Evolutionary conservation across 805 yeast species (phyloP).

Genomic region (Hemisphaericaspora nanyangensis): DNA sequence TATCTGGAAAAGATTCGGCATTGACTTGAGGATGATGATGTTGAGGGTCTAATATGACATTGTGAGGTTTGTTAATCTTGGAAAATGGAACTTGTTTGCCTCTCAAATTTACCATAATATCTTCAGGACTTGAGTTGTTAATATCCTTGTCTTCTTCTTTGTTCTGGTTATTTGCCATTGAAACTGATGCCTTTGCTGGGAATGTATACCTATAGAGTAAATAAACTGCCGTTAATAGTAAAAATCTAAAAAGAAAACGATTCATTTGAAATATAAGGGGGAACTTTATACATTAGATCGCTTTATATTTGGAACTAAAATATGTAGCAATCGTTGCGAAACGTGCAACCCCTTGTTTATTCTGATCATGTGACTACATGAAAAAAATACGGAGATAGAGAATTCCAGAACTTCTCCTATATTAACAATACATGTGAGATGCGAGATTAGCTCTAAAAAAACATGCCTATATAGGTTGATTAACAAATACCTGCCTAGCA

Average conservation of each 20-base stretch:
- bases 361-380: too few species aligned
- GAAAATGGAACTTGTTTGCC: conserved; percentile 36
- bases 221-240: conserved; percentile 4
- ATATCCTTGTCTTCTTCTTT: conserved; percentile 9
- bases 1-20: conserved; percentile 25
- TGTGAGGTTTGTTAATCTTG: conserved; percentile 37
- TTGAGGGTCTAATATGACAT: conserved; percentile 16
- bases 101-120: conserved; percentile 27
- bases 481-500: not conserved
- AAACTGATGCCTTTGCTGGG: not conserved
- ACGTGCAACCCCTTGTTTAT: too few species aligned
- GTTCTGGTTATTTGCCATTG: conserved; percentile 5
- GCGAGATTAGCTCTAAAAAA: too few species aligned
- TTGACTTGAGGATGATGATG: conserved; percentile 19
- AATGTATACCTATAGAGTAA: conserved; percentile 1
- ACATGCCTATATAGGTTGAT: not conserved
- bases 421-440: too few species aligned
- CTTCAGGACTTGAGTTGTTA: conserved; percentile 14
- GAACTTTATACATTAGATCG: too few species aligned
- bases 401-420: too few species aligned
- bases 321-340: too few species aligned
- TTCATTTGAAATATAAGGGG: too few species aligned
- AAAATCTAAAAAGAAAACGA: conserved; percentile 3
- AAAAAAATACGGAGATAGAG: too few species aligned
- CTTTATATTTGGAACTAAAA: too few species aligned